Percentiles rank a stretch among this genome's conserved stretches.
Conservation (phyloP, 169 alveolate genomes). For the Plasmodium malariae region DNA sequence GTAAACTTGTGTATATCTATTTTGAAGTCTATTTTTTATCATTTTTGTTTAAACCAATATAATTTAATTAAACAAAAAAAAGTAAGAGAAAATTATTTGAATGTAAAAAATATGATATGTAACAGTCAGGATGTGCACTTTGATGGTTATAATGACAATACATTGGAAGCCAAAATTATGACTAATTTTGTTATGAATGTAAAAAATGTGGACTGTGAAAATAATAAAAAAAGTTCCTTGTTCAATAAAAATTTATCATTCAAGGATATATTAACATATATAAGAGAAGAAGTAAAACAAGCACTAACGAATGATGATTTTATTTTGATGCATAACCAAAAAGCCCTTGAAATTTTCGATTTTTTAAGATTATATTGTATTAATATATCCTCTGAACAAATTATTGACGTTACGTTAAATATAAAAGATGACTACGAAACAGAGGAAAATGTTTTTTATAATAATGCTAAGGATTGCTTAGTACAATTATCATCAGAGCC, state of each 20-base stretch:
- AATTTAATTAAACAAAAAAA: conserved; percentile 53
- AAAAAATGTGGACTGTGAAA: conserved; percentile 33
- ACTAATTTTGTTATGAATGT: conserved; percentile 26
- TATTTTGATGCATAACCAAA: conserved; percentile 44
- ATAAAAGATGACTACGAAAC: conserved; percentile 41
- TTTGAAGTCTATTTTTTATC: conserved; percentile 42
- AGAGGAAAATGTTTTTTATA: conserved; percentile 68
- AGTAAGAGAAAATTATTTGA: conserved; percentile 58
- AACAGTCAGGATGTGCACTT: not conserved
- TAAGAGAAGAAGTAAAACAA: conserved; percentile 55
- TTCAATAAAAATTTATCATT: conserved; percentile 48
- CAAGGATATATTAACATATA: conserved; percentile 21
- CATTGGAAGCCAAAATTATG: conserved; percentile 41
- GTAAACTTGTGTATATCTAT: conserved; percentile 39
- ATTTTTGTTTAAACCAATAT: conserved; percentile 57
- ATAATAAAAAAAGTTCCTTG: conserved; percentile 2
- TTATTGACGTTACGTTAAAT: conserved; percentile 52
- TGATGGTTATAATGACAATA: conserved; percentile 8
- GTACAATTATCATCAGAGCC: conserved; percentile 56
- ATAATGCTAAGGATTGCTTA: conserved; percentile 50
- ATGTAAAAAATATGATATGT: conserved; percentile 40
- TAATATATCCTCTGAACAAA: conserved; percentile 53
- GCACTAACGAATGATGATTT: conserved; percentile 46
- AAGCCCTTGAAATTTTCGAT: conserved; percentile 66
- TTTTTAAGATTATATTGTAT: conserved; percentile 55